Conservation (phyloP, 768 basidiomycete species). For the Inosperma sp. region DNA sequence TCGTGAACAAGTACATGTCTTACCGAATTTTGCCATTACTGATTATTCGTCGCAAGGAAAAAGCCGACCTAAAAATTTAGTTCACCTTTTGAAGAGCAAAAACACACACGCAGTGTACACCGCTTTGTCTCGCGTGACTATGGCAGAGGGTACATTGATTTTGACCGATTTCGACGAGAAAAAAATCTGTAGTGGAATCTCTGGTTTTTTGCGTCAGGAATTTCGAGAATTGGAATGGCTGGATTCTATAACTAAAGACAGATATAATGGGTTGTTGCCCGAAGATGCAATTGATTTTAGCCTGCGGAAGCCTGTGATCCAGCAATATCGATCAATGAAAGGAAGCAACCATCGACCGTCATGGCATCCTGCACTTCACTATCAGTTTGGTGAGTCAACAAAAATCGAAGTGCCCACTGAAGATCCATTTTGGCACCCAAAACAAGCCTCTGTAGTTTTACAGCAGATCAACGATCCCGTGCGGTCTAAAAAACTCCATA, state of each 20-base stretch:
- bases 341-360: too few species aligned
- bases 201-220: conserved; percentile 14
- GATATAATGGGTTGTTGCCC: conserved; percentile 12
- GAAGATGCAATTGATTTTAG: background rate
- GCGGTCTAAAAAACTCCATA: too few species aligned
- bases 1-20: conserved; percentile 21
- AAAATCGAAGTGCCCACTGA: too few species aligned
- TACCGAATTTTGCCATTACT: conserved; percentile 31
- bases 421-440: too few species aligned
- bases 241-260: conserved; percentile 17
- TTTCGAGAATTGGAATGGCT: too few species aligned
- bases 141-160: conserved; percentile 18
- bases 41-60: conserved; percentile 33
- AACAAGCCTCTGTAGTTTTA: too few species aligned
- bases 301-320: background rate
- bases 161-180: conserved; percentile 6
- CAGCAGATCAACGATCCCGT: too few species aligned
- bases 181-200: conserved; percentile 13
- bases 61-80: conserved; percentile 25
- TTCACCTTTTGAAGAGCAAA: conserved; percentile 20
- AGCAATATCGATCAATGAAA: background rate
- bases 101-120: too few species aligned
- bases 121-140: conserved; percentile 26
- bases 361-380: too few species aligned
- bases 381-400: too few species aligned